Conservation (phyloP, 306 rosid species). For the Cyamopsis tetragonoloba region DNA sequence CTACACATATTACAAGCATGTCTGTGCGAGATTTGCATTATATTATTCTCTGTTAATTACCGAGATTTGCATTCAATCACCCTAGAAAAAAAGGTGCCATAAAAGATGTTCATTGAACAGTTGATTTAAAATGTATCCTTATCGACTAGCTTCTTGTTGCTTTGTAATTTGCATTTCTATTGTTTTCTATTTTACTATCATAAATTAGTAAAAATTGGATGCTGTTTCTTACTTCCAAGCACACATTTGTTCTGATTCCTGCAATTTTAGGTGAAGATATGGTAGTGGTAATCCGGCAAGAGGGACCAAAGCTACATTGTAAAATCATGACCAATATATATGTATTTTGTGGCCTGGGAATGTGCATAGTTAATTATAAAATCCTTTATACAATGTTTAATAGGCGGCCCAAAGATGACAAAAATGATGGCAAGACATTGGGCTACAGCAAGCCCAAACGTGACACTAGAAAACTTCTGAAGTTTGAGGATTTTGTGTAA, state of each 20-base stretch:
- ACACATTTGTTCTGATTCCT: not conserved
- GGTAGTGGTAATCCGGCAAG: not conserved
- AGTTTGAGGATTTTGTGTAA: too few species aligned
- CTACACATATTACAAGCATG: not conserved
- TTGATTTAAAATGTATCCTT: not conserved
- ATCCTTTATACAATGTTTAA: not conserved
- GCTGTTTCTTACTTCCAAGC: constrained; percentile 11
- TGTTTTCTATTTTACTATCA: constrained; percentile 5
- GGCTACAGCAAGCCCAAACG: too few species aligned
- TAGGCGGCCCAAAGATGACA: too few species aligned
- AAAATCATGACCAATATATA: not conserved
- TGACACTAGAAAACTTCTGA: too few species aligned
- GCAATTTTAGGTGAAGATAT: constrained; percentile 1
- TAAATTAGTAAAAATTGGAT: not conserved
- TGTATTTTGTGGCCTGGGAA: not conserved
- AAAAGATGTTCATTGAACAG: not conserved
- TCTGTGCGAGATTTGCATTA: not conserved
- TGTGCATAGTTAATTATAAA: constrained; percentile 11
- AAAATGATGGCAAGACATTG: too few species aligned
- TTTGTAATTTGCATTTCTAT: not conserved
- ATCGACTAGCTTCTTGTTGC: not conserved
- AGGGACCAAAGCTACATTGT: not conserved
- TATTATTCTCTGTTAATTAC: constrained; percentile 8
- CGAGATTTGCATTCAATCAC: not conserved
- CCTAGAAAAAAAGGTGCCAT: not conserved